Percentiles rank a stretch among this genome's conserved stretches.
Evolutionary conservation across 352 stramenopile species (phyloP).

Genomic region (Phytophthora podocarpi): DNA sequence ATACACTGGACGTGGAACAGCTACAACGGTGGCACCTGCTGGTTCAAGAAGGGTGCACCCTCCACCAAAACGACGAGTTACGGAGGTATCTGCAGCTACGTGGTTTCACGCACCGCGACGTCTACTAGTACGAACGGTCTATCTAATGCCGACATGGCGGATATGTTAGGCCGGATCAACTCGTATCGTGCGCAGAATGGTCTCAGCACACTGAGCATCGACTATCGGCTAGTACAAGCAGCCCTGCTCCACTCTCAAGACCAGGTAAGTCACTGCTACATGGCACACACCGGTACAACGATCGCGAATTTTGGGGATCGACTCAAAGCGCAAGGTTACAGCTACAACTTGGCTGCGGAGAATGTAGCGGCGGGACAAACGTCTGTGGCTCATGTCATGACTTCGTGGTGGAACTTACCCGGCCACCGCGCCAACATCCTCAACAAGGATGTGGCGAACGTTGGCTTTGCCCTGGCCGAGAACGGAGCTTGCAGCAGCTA

Average conservation of each 20-base stretch:
- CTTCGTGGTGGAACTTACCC: slow-evolving; percentile 30
- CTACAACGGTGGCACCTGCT: slow-evolving; percentile 41
- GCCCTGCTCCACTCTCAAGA: slow-evolving; percentile 33
- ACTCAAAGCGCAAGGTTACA: slow-evolving; percentile 46
- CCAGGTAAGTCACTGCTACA: slow-evolving; percentile 41
- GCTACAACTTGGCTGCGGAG: slow-evolving; percentile 42
- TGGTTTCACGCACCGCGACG: slow-evolving; percentile 20
- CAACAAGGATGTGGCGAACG: slow-evolving; percentile 31
- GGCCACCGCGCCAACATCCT: slow-evolving; percentile 34
- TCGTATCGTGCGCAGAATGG: slow-evolving; percentile 38
- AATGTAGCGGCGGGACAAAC: slow-evolving; percentile 41
- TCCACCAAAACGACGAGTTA: slow-evolving; percentile 13
- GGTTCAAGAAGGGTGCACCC: slow-evolving; percentile 25
- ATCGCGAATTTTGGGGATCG: slow-evolving; percentile 35
- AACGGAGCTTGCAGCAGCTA: slow-evolving; percentile 29
- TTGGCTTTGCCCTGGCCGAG: slow-evolving; percentile 34
- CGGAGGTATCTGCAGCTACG: slow-evolving; percentile 33
- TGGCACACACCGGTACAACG: slow-evolving; percentile 45
- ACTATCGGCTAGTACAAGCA: slow-evolving; percentile 23
- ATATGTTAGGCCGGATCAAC: slow-evolving; percentile 50
- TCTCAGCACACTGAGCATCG: slow-evolving; percentile 34
- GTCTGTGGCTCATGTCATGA: slow-evolving; percentile 32
- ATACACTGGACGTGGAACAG: slow-evolving; percentile 36
- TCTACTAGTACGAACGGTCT: slow-evolving; percentile 18
- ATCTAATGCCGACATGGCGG: slow-evolving; percentile 15